Evolutionary conservation across 495 filamentous ascomycete genomes (phyloP), one percentile per base, ranked within the genome.

Genomic region (Penicillium odoratum): DNA sequence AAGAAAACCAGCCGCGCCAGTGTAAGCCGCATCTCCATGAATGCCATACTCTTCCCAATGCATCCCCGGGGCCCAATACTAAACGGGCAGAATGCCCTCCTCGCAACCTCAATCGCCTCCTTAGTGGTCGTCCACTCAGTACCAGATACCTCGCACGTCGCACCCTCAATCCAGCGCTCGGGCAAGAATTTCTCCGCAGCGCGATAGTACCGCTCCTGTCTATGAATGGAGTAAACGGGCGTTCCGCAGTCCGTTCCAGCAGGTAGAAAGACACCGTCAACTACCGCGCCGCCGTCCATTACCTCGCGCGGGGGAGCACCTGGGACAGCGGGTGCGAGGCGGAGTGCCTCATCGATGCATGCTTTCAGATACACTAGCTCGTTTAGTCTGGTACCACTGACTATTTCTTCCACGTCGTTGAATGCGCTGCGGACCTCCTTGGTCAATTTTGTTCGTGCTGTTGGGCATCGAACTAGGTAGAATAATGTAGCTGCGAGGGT

Each of bases 281-380:
- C 77, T 8, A 73, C 61, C 7, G 80, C 70, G 10, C 85, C 86
- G 33, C 78, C 82, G 5, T 71, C 63, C 36, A 83, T 78, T 3
- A 85, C 82, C 61, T 86, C 80, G 5, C 86, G 77, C 7, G 81
- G 82, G 6, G 84, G 69, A 0, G 79, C 69, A 10, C 84, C 83
- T 0, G 79, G 75, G 1, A 86, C 84, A 0, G 87, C 77, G 4
- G 87, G 87, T 0, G 82, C 77, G 26, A 90, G 71, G 21, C 87
- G 81, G 69, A 91, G 76, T 0, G 85, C 75, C 58, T 91, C 88
- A 53, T 88, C 81, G 44, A 88, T 74, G 58, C 84, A 85, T 9
- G 84, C 85, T 48, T 80, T 78, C 2, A 88, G 72, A 55, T 83
- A 88, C n/a, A 63, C 51, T 46, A 83, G 80, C 13, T 74, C 66